Evolutionary conservation across 2,329 filamentous ascomycete genomes (phyloP).

Genomic region (Fusarium drepaniforme): DNA sequence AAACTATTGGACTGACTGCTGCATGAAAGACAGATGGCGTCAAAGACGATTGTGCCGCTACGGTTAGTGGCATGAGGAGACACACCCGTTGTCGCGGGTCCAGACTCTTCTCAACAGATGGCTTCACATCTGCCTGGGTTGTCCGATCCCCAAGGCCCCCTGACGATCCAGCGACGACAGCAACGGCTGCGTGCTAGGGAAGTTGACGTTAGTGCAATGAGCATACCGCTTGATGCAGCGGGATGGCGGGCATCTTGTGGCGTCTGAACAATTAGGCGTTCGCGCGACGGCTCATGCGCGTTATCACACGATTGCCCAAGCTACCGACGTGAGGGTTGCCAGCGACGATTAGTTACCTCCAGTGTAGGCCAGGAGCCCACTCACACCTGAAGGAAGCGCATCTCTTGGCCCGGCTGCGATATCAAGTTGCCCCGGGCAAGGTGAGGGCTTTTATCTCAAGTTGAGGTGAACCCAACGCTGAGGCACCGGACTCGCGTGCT

Average conservation of each 20-base stretch:
- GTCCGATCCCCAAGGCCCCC: slow-evolving; percentile 18
- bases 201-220: slow-evolving; percentile 20
- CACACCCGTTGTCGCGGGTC: slow-evolving; percentile 32
- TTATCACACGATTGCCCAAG: slow-evolving; percentile 31
- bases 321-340: slow-evolving; percentile 27
- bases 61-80: slow-evolving; percentile 34
- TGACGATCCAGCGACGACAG: slow-evolving; percentile 28
- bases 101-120: slow-evolving; percentile 22
- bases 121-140: neutral
- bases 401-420: slow-evolving; percentile 26
- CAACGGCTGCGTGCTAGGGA: slow-evolving; percentile 18
- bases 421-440: slow-evolving; percentile 20
- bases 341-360: slow-evolving; percentile 13
- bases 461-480: slow-evolving; percentile 19
- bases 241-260: slow-evolving; percentile 20
- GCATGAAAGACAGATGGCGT: slow-evolving; percentile 29
- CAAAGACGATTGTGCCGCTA: slow-evolving; percentile 23
- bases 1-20: slow-evolving; percentile 30
- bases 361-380: slow-evolving; percentile 24
- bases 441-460: slow-evolving; percentile 25
- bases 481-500: slow-evolving; percentile 28
- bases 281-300: slow-evolving; percentile 16
- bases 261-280: slow-evolving; percentile 17
- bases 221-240: slow-evolving; percentile 4
- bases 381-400: slow-evolving; percentile 25